These are phyloP conservation scores for Nannizziopsis barbatae DNA, from an alignment of 2,329 filamentous ascomycete genomes.

Conservation along the genomic window DNA sequence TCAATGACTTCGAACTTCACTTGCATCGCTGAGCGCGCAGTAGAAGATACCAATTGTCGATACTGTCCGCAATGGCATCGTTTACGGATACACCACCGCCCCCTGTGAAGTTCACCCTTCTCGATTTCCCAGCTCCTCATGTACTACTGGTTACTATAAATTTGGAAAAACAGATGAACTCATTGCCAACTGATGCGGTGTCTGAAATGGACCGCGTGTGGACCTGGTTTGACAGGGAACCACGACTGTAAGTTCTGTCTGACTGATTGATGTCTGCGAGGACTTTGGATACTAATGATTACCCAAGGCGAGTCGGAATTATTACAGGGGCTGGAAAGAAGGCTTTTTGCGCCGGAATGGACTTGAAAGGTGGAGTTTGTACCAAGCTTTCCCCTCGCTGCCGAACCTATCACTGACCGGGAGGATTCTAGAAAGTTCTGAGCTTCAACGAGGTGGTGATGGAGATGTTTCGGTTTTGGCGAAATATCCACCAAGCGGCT, in stretches of 20 bases:
- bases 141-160: conserved; percentile 38
- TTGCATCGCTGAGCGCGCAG: not conserved
- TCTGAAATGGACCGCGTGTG: conserved; percentile 31
- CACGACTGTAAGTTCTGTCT: conserved; percentile 22
- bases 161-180: conserved; percentile 32
- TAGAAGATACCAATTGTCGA: not conserved
- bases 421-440: conserved; percentile 23
- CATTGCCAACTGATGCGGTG: conserved; percentile 28
- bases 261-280: not conserved
- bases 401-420: conserved; percentile 20
- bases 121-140: conserved; percentile 28
- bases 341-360: conserved; percentile 36
- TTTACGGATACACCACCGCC: conserved; percentile 12
- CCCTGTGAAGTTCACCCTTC: conserved; percentile 11
- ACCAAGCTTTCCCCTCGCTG: conserved; percentile 40
- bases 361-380: conserved; percentile 30
- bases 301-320: conserved; percentile 35
- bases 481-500: conserved; percentile 39
- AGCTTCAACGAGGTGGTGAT: conserved; percentile 19
- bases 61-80: conserved; percentile 4
- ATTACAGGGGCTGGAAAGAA: conserved; percentile 35
- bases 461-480: conserved; percentile 18
- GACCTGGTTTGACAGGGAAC: conserved; percentile 34
- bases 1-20: too few relatives aligned
- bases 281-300: not conserved